Base-by-base conservation (phyloP, 495 filamentous ascomycete species). In the Baudoinia panamericana region DNA sequence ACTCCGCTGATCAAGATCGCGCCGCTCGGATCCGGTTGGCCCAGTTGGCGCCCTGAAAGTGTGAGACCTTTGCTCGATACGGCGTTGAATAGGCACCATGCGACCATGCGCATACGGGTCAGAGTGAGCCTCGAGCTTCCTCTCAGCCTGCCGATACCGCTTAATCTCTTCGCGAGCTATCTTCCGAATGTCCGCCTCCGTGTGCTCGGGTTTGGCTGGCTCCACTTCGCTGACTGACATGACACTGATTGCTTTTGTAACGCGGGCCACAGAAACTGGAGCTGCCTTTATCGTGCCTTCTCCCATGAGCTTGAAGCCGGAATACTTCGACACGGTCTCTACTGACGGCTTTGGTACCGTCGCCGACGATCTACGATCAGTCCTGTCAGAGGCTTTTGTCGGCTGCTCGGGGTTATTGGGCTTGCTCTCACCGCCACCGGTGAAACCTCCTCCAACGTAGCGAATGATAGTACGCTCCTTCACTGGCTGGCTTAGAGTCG, bases 91-190 rank as follows among this genome's bases (percentile, higher is more conserved):
- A 13, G 46, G 42, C 5, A 46, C 30, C 42, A 53, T 29, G 10
- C 37, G 36, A 1, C 50, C 50, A 33, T 53, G 50, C 21, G 34
- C 41, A 31, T 46, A 53, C 5, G 50, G 19, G 16, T 40, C 28
- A 1, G 41, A 36, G 25, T 50, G 50, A 4, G 41, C 41, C 20
- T 48, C 50, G n/a, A 53, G 24, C 32, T 36, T 45, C 2, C 50
- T 36, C 28, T 53, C 50, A 12, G 50, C 50, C 16, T 50, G 40
- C 20, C 50, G 32, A 18, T 52, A 52, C 5, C 40, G 39, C 22
- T 40, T 30, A 23, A 52, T 35, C 23, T 52, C 50, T 15, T 52
- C 45, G 11, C 50, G 20, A 9, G 44, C 36, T 25, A 50, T 38
- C 21, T 19, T 37, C 5, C 50, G 30, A 22, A 53, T 44, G 5